Percentiles rank a stretch among this genome's conserved stretches.
Evolutionary conservation across 805 yeast species (phyloP).

Genomic region (Candida xiaguanensis): DNA sequence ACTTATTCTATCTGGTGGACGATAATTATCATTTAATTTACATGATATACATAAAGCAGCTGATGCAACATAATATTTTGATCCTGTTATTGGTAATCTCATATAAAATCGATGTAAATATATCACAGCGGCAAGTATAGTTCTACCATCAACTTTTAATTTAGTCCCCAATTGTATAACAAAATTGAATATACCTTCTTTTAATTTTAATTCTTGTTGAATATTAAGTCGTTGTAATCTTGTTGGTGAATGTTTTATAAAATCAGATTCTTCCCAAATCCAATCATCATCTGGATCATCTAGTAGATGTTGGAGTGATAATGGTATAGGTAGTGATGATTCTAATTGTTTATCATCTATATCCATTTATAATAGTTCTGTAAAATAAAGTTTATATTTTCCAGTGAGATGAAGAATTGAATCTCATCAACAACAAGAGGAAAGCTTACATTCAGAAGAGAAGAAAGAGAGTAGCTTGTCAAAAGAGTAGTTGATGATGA

Average conservation of each 20-base stretch:
- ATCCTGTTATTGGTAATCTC: slow-evolving; percentile 39
- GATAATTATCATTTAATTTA: slow-evolving; percentile 38
- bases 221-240: slow-evolving; percentile 23
- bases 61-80: slow-evolving; percentile 42
- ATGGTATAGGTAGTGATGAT: not conserved
- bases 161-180: slow-evolving; percentile 32
- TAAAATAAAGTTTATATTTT: no score
- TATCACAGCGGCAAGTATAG: slow-evolving; percentile 41
- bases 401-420: not conserved
- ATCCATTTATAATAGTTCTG: no score
- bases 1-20: slow-evolving; percentile 43
- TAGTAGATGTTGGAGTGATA: not conserved
- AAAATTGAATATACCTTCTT: slow-evolving; percentile 38
- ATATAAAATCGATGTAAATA: slow-evolving; percentile 37
- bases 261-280: slow-evolving; percentile 35
- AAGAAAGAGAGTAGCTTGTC: no score
- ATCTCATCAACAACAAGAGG: no score
- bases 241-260: slow-evolving; percentile 29
- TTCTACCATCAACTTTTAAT: slow-evolving; percentile 36
- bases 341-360: no score
- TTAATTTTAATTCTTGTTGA: slow-evolving; percentile 33
- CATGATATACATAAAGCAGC: slow-evolving; percentile 43
- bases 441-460: not conserved
- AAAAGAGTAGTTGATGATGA: no score
- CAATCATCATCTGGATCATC: slow-evolving; percentile 23